phyloP scores from a whole-genome alignment of 257 asterid genomes.

The Rehmannia glutinosa region DNA sequence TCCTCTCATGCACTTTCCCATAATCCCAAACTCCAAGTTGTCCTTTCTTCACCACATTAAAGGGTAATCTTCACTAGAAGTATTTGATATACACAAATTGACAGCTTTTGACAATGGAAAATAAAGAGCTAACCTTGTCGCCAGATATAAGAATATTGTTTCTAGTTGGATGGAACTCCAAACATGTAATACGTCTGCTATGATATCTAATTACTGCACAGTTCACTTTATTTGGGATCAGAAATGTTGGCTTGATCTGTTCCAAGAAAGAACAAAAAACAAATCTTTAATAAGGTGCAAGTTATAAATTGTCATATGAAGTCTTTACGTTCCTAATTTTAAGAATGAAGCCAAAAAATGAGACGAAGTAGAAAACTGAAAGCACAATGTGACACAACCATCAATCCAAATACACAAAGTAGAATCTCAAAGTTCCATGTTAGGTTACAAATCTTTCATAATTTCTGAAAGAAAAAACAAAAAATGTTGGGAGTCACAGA shows the following conservation, averaged over 20 bases:
- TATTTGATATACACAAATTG: not conserved
- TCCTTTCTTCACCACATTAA: constrained; percentile 62
- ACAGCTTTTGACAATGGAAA: not conserved
- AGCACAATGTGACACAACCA: not conserved
- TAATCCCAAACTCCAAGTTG: constrained; percentile 99
- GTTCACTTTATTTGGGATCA: constrained; percentile 78
- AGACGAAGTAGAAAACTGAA: no score
- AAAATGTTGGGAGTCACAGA: not conserved
- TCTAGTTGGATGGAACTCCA: constrained; percentile 93
- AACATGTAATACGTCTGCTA: constrained; percentile 90
- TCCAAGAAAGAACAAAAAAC: constrained; percentile 8
- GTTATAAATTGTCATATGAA: not conserved
- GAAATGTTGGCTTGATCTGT: constrained; percentile 74
- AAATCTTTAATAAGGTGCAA: not conserved
- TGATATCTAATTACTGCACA: constrained; percentile 93
- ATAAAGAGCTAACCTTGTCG: constrained; percentile 61
- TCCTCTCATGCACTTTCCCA: constrained; percentile 73
- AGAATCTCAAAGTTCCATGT: not conserved
- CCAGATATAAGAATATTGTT: constrained; percentile 85
- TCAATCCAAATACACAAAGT: not conserved
- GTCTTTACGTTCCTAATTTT: not conserved
- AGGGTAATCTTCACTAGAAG: not conserved
- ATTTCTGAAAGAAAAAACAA: not conserved
- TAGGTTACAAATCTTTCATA: no score
- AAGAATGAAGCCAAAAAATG: no score